phyloP scores from a whole-genome alignment of 2,329 filamentous ascomycete genomes.

The Alternaria ventricosa region DNA sequence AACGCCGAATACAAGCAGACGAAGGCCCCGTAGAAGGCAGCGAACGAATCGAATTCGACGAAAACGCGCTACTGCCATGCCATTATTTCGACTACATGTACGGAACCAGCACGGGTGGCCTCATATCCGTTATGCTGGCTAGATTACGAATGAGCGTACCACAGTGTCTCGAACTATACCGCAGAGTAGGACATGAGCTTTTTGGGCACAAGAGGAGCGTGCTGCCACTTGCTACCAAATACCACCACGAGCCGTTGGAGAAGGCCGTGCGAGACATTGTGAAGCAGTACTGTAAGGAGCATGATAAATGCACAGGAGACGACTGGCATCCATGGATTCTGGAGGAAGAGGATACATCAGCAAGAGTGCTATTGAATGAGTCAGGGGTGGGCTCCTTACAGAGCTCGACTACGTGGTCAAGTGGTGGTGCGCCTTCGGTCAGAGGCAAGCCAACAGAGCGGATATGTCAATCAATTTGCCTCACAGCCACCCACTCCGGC shows the following conservation, averaged over 20 bases:
- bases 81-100: constrained; percentile 63
- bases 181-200: constrained; percentile 55
- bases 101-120: constrained; percentile 59
- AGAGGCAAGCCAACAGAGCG: constrained; percentile 31
- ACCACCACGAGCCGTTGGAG: constrained; percentile 57
- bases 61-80: constrained; percentile 56
- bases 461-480: constrained; percentile 54
- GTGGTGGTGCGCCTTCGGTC: constrained; percentile 6
- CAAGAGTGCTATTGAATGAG: neutral
- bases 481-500: constrained; percentile 57
- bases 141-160: constrained; percentile 58
- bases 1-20: constrained; percentile 54
- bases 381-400: constrained; percentile 14
- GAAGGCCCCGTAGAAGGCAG: constrained; percentile 42
- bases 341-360: constrained; percentile 6
- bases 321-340: constrained; percentile 54
- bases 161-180: constrained; percentile 56
- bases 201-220: constrained; percentile 54
- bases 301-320: constrained; percentile 51
- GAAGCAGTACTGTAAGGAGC: constrained; percentile 52
- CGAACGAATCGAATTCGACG: constrained; percentile 40
- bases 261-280: constrained; percentile 56
- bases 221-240: constrained; percentile 57
- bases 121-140: constrained; percentile 59
- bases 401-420: constrained; percentile 30